phyloP scores from a whole-genome alignment of 805 yeast genomes.

The Nakazawaea molendinolei region DNA sequence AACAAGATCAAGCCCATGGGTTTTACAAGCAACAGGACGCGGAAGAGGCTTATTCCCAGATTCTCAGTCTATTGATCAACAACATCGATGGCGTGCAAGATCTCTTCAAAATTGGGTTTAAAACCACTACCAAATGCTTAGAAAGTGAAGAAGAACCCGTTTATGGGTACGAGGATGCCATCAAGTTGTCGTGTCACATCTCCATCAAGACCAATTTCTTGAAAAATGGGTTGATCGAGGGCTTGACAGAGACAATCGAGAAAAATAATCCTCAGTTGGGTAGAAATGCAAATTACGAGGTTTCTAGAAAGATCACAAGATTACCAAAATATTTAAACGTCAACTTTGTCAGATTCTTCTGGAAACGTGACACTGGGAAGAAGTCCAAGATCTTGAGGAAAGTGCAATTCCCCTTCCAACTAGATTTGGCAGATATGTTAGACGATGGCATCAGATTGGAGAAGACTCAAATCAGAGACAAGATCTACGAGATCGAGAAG shows the following conservation, averaged over 20 bases:
- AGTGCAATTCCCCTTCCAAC: constrained; percentile 90
- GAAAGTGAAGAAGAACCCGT: constrained; percentile 41
- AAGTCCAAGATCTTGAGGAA: constrained; percentile 91
- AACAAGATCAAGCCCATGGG: constrained; percentile 58
- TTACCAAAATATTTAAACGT: constrained; percentile 85
- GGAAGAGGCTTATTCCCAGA: constrained; percentile 87
- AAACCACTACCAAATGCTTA: constrained; percentile 55
- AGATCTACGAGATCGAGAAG: constrained; percentile 68
- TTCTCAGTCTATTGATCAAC: constrained; percentile 45
- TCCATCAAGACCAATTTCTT: constrained; percentile 78
- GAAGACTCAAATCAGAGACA: constrained; percentile 69
- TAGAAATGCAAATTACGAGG: constrained; percentile 63
- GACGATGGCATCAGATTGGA: constrained; percentile 67
- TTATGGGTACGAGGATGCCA: constrained; percentile 47
- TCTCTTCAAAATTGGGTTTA: constrained; percentile 60
- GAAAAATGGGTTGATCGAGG: constrained; percentile 73
- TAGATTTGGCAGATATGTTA: constrained; percentile 81
- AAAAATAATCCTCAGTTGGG: constrained; percentile 69
- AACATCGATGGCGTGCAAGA: constrained; percentile 47
- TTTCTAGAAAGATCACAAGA: constrained; percentile 55
- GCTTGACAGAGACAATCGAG: constrained; percentile 70
- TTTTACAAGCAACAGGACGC: constrained; percentile 94
- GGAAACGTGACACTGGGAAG: constrained; percentile 88
- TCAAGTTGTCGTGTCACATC: constrained; percentile 86
- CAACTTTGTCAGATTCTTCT: constrained; percentile 90